Evolutionary conservation across 2,329 filamentous ascomycete genomes (phyloP), one percentile per base, ranked within the genome.

Genomic region (Hypoxylon sp.): DNA sequence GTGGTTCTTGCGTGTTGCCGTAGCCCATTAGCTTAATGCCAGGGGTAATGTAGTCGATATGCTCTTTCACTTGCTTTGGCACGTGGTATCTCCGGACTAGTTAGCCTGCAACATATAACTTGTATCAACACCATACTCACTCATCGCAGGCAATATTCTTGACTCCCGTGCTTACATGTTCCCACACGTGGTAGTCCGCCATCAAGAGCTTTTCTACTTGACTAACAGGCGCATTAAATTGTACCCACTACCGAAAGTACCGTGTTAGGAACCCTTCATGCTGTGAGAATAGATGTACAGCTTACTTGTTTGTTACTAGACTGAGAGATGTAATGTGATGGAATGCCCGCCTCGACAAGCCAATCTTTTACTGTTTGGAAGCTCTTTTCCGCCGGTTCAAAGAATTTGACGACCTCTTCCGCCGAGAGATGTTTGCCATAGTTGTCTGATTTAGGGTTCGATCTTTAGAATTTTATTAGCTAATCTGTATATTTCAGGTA

Each of bases 41-140:
- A 0, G 86, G 86, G 0, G 84, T 88, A 40, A 89, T 83, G 74
- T 88, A 88, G 77, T 89, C 86, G 57, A 89, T 79, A 64, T 88
- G 84, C 10, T 79, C 70, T 48, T 80, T 80, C 13, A 88, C 70
- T 44, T 82, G 74, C 30, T 79, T 78, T 0, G 86, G 86, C 4
- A 88, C 77, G 64, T 86, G 84, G 74, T 87, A 87, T 64, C 74
- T 76, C 27, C 27, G 2, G 35, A 35, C 22, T 11, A 6, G 54
- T 71, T 14, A 66, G 60, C 27, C 10, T 13, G 2, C 5, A 27
- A 11, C 20, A 14, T 35, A 10, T 14, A 1, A 25, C 1, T 31
- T 6, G 6, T 22, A 13, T 11, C 0, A 20, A 42, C 13, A 10
- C 27, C 33, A 2, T 10, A 69, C 75, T 74, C 14, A 77, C 71